Evolutionary conservation across 345 rosid species (phyloP), one percentile per base, ranked within the genome.

Genomic region (Gossypium mustelinum): DNA sequence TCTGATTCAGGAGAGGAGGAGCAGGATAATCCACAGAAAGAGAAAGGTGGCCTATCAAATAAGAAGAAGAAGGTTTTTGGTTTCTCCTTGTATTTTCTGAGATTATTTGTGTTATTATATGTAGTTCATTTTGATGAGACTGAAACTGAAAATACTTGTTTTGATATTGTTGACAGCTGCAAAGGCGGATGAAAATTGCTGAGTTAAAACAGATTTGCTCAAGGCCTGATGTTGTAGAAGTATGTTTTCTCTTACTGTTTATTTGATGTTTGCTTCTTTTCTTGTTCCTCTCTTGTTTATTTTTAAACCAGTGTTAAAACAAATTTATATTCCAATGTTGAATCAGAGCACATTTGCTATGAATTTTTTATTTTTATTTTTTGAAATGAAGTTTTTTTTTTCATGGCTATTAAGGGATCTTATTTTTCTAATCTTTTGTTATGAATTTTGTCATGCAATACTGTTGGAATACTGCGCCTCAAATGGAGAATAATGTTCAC

Each of bases 201-300:
- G 90, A 89, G 81, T 85, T 96, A 56, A 96, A 96, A 82, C 97
- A 93, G 80, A 93, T 92, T 13, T 92, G 95, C 75, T 83, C 97
- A 16, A 92, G 97, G 86, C 99, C 98, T 76, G 98, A 93, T 93
- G 99, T 93, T 27, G 99, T 96, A 65, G 99, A 93, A 97, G 98
- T 96, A 84, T 18, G 73, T 43, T 47, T 66, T 24, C 25, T 72
- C 27, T 76, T 43, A 9, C 24, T n/a, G 18, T 73, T 73, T 4
- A 66, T 52, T 25, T 61, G 66, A 59, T 45, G 24, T 50, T 14
- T 27, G 72, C 58, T 16, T 51, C 24, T 69, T n/a, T 48, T 50
- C 17, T 69, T 27, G 45, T 50, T 18, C 2, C 20, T 51, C 4
- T 27, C 45, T 51, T 51, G 5, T 16, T 69, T 68, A 10, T 14